Base-by-base conservation (phyloP, 2,329 filamentous ascomycete species). In the Endoconidiophora laricicola region DNA sequence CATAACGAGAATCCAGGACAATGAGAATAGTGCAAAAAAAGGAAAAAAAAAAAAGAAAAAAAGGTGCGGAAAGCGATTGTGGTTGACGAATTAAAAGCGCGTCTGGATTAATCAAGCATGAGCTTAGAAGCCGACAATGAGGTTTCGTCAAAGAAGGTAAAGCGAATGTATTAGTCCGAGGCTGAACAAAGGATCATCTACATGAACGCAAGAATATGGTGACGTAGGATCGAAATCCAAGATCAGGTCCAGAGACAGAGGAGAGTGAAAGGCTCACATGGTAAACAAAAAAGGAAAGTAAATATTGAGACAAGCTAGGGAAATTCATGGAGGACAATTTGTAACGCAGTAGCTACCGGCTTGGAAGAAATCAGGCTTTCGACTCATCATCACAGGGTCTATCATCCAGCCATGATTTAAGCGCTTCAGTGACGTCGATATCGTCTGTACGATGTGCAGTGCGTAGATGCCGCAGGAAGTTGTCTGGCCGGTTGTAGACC, bases 401-500 rank as follows among this genome's bases (percentile, higher is more conserved):
- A 26, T 51, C 43, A n/a, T 49, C 44, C 2, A 53, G 16, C 52
- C 52, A 53, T 20, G 44, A 48, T n/a, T 44, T 50, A 10, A 53
- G 33, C 6, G 52, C 52, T 18, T 43, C 5, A 4, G 44, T 49
- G 16, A 50, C 48, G 36, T 53, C 52, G 37, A 53, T 53, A 10
- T 52, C 47, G 2, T 48, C 39, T 22, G 46, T 52, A 38, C 48
- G 46, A 48, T 59, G 58, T 44, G 55, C 55, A 36, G 55, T 58
- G 44, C 55, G 52, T 22, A 59, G 52, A 48, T 59, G 58, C 9
- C 58, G 49, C 24, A 56, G 46, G 43, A 59, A 59, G 55, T 59
- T 59, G 53, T 59, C 58, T 20, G 55, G 55, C 12, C 58, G 57
- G 48, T 59, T 59, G 46, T 59, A 59, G 23, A 59, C 54, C 48